Evolutionary conservation across 495 filamentous ascomycete species (phyloP).

Genomic region (Pseudomonodictys pantanalensis): DNA sequence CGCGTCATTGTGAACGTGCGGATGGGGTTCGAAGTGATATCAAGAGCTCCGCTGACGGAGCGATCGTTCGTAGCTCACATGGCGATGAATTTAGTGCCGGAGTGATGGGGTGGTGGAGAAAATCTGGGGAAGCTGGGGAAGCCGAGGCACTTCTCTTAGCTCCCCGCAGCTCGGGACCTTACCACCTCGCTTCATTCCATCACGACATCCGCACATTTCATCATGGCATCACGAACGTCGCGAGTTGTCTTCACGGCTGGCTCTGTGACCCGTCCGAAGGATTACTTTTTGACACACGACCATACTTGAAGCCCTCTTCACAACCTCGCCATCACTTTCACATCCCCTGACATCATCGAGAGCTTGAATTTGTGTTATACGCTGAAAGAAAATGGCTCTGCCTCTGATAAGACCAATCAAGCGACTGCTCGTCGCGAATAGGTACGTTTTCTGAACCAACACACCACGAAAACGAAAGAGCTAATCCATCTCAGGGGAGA

Average conservation of each 20-base stretch:
- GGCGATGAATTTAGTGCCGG: background rate
- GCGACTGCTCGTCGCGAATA: conserved; percentile 57
- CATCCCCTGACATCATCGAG: background rate
- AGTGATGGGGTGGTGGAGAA: background rate
- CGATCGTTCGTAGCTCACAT: conserved; percentile 18
- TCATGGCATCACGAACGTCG: conserved; percentile 3
- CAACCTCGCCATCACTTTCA: no score
- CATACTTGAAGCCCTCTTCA: no score
- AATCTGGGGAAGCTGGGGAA: conserved; percentile 14
- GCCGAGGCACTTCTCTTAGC: conserved; percentile 24
- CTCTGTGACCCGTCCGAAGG: no score
- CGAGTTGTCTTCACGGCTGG: no score
- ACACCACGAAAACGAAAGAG: background rate
- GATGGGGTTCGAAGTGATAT: background rate
- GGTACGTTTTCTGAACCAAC: conserved; percentile 39
- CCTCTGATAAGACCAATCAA: conserved; percentile 45
- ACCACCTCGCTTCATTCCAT: background rate
- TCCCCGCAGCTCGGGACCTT: conserved; percentile 5
- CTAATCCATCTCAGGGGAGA: conserved; percentile 51
- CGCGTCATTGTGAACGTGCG: conserved; percentile 6
- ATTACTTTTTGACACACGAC: no score
- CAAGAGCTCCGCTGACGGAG: conserved; percentile 10
- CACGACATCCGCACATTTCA: background rate
- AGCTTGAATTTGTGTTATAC: background rate
- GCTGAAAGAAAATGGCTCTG: conserved; percentile 15